Percentiles rank a stretch among this genome's conserved stretches.
phyloP scores from a whole-genome alignment of 495 filamentous ascomycete genomes.

The Bacidia rubella region DNA sequence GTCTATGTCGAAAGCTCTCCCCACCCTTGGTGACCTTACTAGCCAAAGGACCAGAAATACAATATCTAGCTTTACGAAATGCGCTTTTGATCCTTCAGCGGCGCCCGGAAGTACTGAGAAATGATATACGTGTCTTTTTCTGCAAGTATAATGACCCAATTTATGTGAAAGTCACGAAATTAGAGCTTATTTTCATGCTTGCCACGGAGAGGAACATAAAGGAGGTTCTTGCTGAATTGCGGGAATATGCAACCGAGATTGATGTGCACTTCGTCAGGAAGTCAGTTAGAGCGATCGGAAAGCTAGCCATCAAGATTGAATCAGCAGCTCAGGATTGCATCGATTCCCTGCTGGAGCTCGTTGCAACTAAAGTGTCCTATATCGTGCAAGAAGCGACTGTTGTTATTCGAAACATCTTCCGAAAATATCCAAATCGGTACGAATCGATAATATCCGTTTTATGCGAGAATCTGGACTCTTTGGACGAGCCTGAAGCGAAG shows the following conservation, averaged over 20 bases:
- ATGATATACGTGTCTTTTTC: conserved; percentile 97
- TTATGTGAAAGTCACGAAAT: conserved; percentile 98
- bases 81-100: conserved; percentile 88
- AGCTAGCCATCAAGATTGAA: conserved; percentile 98
- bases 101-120: conserved; percentile 82
- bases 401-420: conserved; percentile 97
- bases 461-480: conserved; percentile 89
- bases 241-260: conserved; percentile 96
- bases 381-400: conserved; percentile 99
- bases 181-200: conserved; percentile 98
- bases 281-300: conserved; percentile 92
- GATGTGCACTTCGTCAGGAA: conserved; percentile 98
- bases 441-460: conserved; percentile 92
- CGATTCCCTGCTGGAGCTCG: conserved; percentile 79
- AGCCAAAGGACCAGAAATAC: conserved; percentile 92
- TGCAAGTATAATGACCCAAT: conserved; percentile 99
- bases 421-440: conserved; percentile 97
- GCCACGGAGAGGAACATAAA: conserved; percentile 93
- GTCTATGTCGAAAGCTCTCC: conserved; percentile 83
- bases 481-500: conserved; percentile 98
- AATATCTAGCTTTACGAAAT: conserved; percentile 91
- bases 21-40: conserved; percentile 90
- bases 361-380: conserved; percentile 97
- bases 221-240: conserved; percentile 84
- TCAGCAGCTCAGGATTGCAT: conserved; percentile 84